Evolutionary conservation across 768 basidiomycete species (phyloP), one percentile per base, ranked within the genome.

Genomic region (Phaffia tasmanica): DNA sequence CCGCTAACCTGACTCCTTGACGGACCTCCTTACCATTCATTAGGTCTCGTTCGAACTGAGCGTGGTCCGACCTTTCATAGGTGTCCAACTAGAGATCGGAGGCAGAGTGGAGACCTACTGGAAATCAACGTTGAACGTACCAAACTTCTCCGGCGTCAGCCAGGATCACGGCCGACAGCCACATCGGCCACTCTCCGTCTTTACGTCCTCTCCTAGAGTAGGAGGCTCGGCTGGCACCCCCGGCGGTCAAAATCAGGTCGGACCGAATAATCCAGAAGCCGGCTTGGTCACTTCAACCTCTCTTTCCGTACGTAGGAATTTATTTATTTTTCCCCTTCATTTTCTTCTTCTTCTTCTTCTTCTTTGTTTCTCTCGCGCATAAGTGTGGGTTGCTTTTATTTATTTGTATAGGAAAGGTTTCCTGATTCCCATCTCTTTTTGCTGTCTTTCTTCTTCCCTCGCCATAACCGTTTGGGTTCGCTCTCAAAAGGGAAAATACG

Each of bases 21-120:
- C n/a, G n/a, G n/a, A n/a, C 32, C 54, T 57, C 16, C 23, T 46
- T 42, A 23, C 46, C 18, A 30, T 50, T 16, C 23, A 46, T 27
- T 67, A 92, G 89, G 86, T 97, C 27, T 83, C 86, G 59, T 93
- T 97, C 76, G 90, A 90, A 72, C 81, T 89, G 42, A 88, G 84
- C 72, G 82, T 92, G 65, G 84, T 94, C 69, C 86, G 85, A 11
- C 87, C 91, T 0, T 98, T 98, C 78, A 84, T 86, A 65, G 91
- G 89, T 2, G 89, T 91, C 58, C 90, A 90, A 65, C 81, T 98
- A 16, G 89, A 93, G 77, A 87, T 97, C 63, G 93, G 92, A 27
- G 94, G 95, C 29, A 85, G 88, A 61, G 83, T 98, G 32, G 93
- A 98, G 78, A 99, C 94, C 0, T 99, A 99, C 76, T 99, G 95